Evolutionary conservation across 192 early-diverging fungal species (phyloP).

Genomic region (Umbelopsis vinacea): DNA sequence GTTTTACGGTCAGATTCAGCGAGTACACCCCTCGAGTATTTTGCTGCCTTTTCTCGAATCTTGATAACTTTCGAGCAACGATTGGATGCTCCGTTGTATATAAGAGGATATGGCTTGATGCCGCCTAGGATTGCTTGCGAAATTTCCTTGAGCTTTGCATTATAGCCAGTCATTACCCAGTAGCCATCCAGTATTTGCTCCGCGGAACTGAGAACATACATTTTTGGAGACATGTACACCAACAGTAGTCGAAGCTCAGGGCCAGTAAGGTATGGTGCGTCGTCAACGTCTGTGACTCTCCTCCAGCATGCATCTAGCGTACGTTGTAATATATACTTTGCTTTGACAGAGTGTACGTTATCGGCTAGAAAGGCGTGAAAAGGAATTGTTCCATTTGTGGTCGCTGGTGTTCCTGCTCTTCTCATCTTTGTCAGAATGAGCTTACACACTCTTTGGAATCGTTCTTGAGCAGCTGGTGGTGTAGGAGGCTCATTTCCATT

Average conservation of each 20-base stretch:
- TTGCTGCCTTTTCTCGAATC: not conserved
- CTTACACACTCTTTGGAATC: conserved; percentile 13
- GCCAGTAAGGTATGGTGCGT: not conserved
- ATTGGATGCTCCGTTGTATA: not conserved
- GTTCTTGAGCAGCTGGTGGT: not conserved
- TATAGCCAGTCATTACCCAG: conserved; percentile 12
- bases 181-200: conserved; percentile 20
- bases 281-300: not conserved
- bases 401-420: not conserved
- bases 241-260: conserved; percentile 7
- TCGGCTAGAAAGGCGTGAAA: conserved; percentile 13
- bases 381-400: not conserved
- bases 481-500: not conserved
- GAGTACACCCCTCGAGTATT: conserved; percentile 1
- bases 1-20: not conserved
- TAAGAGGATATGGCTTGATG: not conserved
- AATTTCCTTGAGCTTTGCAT: not conserved
- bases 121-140: not conserved
- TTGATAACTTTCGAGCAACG: not conserved
- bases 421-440: conserved; percentile 17
- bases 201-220: not conserved
- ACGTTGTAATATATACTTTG: not conserved
- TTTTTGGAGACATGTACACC: conserved; percentile 18
- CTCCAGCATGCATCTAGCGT: not conserved
- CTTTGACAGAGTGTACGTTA: not conserved